A percentile compares a stretch with the other conserved stretches of the same genome.
phyloP scores from a whole-genome alignment of 2,329 filamentous ascomycete genomes.

The Claviceps pazoutovae region DNA sequence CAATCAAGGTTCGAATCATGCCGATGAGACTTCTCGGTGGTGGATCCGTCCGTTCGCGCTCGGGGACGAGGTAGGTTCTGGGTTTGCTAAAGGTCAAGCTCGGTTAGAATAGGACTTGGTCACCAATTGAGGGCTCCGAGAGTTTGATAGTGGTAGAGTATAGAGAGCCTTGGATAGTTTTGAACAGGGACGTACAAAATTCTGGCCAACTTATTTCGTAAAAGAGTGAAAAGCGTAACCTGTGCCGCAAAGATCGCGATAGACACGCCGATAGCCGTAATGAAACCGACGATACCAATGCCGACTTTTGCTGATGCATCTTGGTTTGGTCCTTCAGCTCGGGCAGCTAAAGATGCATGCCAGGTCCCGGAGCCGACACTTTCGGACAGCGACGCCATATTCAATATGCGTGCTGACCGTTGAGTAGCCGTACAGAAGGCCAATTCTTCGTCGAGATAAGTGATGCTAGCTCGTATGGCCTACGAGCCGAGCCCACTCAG shows the following conservation, averaged over 20 bases:
- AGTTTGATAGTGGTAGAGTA: constrained; percentile 5
- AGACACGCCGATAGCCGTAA: constrained; percentile 50
- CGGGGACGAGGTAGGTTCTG: constrained; percentile 73
- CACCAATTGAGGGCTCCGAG: background rate
- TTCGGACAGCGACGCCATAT: constrained; percentile 1
- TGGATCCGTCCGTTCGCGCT: constrained; percentile 67
- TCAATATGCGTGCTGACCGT: background rate
- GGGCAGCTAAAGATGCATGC: background rate
- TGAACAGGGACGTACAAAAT: constrained; percentile 52
- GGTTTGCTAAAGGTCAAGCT: constrained; percentile 44
- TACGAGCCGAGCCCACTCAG: background rate
- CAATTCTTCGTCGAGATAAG: background rate
- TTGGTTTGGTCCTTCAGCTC: background rate
- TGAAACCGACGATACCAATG: constrained; percentile 32
- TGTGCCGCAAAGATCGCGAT: constrained; percentile 49
- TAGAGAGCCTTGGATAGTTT: background rate
- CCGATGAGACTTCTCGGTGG: constrained; percentile 45
- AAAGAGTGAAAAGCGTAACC: constrained; percentile 56
- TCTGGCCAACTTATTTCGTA: constrained; percentile 64
- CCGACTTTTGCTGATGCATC: constrained; percentile 30
- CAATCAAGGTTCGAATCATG: constrained; percentile 45
- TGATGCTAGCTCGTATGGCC: background rate
- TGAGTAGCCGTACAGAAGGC: background rate
- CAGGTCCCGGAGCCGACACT: background rate
- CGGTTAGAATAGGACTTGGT: background rate